Conservation (phyloP, 345 rosid species). For the Lepidium africanum region DNA sequence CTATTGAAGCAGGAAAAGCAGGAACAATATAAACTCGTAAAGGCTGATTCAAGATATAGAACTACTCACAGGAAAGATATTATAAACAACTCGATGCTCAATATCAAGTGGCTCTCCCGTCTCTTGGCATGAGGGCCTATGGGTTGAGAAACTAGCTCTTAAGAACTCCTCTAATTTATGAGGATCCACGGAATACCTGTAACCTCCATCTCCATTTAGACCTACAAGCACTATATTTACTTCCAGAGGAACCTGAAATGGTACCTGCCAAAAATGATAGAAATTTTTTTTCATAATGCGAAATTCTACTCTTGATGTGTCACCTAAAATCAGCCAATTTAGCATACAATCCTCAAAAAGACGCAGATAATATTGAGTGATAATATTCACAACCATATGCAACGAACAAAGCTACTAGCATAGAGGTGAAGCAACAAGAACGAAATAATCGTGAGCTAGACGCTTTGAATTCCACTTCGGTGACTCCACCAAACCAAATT, state of each 20-base stretch:
- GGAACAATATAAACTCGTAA: background rate
- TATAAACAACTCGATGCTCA: conserved; percentile 81
- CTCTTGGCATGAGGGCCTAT: conserved; percentile 82
- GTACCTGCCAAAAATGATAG: conserved; percentile 50
- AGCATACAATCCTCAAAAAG: background rate
- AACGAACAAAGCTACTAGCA: conserved; percentile 6
- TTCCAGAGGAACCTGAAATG: conserved; percentile 94
- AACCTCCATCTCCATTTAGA: conserved; percentile 85
- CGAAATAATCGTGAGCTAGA: background rate
- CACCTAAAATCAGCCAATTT: background rate
- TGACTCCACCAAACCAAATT: background rate
- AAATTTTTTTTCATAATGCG: background rate
- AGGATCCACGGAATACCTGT: conserved; percentile 56
- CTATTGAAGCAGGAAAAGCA: background rate
- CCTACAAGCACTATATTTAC: conserved; percentile 89
- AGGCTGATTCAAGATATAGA: background rate
- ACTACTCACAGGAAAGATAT: conserved; percentile 64
- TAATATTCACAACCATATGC: background rate
- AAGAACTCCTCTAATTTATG: conserved; percentile 81
- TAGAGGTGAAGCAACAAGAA: background rate
- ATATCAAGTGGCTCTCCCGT: conserved; percentile 89
- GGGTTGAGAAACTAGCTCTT: conserved; percentile 61
- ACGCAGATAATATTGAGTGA: background rate
- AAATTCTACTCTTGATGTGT: background rate
- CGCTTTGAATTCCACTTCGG: background rate